Evolutionary conservation across 768 basidiomycete genomes (phyloP).

Genomic region (Leccinum olivaceopallidum): DNA sequence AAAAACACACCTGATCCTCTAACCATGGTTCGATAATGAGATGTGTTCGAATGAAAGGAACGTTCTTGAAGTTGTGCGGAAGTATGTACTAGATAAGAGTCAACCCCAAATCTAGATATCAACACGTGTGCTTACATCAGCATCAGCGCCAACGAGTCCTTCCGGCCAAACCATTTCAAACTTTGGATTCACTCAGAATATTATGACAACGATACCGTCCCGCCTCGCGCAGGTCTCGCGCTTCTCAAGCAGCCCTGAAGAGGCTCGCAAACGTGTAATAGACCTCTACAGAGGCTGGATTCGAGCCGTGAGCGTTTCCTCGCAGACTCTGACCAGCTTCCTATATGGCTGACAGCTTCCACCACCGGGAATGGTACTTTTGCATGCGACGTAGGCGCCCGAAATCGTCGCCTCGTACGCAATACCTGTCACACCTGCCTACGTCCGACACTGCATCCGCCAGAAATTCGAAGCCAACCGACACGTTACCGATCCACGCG

Average conservation of each 20-base stretch:
- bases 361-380: not conserved
- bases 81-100: conserved; percentile 26
- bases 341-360: not conserved
- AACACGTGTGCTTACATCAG: conserved; percentile 19
- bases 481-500: conserved; percentile 74
- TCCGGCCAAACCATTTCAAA: not conserved
- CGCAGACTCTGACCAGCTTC: not conserved
- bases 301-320: conserved; percentile 62
- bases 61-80: not conserved
- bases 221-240: conserved; percentile 75
- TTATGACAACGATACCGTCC: conserved; percentile 85
- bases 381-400: conserved; percentile 65
- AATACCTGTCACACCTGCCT: conserved; percentile 73
- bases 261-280: conserved; percentile 67
- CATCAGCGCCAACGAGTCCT: conserved; percentile 5
- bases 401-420: conserved; percentile 84
- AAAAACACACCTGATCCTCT: conserved; percentile 31
- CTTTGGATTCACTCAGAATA: not conserved
- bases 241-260: conserved; percentile 53
- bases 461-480: conserved; percentile 86
- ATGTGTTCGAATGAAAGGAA: not conserved
- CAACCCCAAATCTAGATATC: conserved; percentile 13
- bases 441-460: conserved; percentile 80
- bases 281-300: conserved; percentile 93
- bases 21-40: conserved; percentile 26